Percentiles rank a stretch among this genome's conserved stretches.
Evolutionary conservation across 2,329 filamentous ascomycete species (phyloP).

Genomic region (Mariannaea elegans): DNA sequence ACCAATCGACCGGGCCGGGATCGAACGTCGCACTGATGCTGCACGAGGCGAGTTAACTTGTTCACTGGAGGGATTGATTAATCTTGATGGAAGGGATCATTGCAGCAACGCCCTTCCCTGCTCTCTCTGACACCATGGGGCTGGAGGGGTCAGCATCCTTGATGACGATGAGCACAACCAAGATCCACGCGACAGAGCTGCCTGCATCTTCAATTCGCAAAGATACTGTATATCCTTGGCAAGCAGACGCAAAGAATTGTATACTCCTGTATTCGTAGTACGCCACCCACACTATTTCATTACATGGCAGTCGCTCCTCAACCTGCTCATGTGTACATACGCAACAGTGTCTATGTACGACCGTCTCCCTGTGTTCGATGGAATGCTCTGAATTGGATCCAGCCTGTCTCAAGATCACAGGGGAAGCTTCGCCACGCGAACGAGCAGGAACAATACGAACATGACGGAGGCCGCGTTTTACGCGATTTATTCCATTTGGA

Average conservation of each 20-base stretch:
- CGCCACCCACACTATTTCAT: not conserved
- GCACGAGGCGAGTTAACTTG: conserved; percentile 1
- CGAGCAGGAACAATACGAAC: not conserved
- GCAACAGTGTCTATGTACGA: conserved; percentile 1
- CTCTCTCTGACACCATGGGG: not conserved
- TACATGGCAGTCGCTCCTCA: not conserved
- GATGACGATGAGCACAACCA: not conserved
- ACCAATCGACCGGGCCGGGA: conserved; percentile 8
- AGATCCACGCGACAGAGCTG: not conserved
- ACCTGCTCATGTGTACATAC: not conserved
- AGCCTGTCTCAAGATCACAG: conserved; percentile 13
- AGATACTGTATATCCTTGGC: too few relatives aligned
- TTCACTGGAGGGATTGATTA: conserved; percentile 9
- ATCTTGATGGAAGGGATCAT: conserved; percentile 1
- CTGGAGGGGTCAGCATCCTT: conserved; percentile 14
- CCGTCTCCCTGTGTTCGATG: conserved; percentile 5
- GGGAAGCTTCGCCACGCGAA: not conserved
- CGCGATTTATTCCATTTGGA: not conserved
- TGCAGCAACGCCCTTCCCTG: conserved; percentile 6
- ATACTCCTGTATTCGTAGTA: not conserved
- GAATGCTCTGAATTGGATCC: conserved; percentile 1
- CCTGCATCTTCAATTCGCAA: conserved; percentile 2
- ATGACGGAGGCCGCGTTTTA: not conserved
- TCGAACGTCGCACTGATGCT: not conserved
- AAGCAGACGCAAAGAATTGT: too few relatives aligned